These are phyloP conservation scores for Phytophthora meadii DNA, from an alignment of 352 stramenopile genomes.

Conservation along the genomic window DNA sequence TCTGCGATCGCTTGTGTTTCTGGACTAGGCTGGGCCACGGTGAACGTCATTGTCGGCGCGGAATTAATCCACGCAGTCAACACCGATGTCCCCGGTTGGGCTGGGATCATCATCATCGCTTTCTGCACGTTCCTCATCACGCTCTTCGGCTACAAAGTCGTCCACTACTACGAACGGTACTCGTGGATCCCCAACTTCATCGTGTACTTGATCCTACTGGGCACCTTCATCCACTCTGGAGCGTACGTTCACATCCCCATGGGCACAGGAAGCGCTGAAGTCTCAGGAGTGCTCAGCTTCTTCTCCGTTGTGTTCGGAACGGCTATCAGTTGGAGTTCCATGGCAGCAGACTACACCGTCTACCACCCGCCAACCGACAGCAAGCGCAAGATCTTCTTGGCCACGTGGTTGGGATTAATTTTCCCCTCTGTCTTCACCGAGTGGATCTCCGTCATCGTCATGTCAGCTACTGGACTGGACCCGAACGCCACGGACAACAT, in stretches of 20 bases:
- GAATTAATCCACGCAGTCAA: conserved; percentile 50
- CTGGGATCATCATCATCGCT: conserved; percentile 51
- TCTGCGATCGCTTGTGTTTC: conserved; percentile 33
- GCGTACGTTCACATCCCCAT: conserved; percentile 54
- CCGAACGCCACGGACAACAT: conserved; percentile 24
- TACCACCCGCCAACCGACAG: conserved; percentile 47
- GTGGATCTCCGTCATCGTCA: conserved; percentile 43
- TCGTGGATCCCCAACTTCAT: conserved; percentile 54
- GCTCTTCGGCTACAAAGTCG: conserved; percentile 55
- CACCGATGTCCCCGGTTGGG: conserved; percentile 43
- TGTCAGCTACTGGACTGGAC: conserved; percentile 42
- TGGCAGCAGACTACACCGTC: conserved; percentile 51
- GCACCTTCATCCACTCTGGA: conserved; percentile 42
- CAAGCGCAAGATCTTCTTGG: conserved; percentile 53
- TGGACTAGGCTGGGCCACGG: conserved; percentile 45
- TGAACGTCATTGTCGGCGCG: conserved; percentile 54
- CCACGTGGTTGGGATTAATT: conserved; percentile 40
- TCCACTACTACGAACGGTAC: conserved; percentile 57
- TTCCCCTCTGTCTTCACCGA: conserved; percentile 48
- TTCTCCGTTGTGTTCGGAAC: conserved; percentile 44
- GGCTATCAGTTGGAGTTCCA: conserved; percentile 43
- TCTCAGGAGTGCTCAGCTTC: conserved; percentile 47
- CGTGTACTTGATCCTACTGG: conserved; percentile 48
- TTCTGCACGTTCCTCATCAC: conserved; percentile 50
- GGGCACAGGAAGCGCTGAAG: conserved; percentile 40